Percentiles rank a stretch among this genome's conserved stretches.
Evolutionary conservation across 768 basidiomycete genomes (phyloP).

Genomic region (Sistotremastrum suecicum): DNA sequence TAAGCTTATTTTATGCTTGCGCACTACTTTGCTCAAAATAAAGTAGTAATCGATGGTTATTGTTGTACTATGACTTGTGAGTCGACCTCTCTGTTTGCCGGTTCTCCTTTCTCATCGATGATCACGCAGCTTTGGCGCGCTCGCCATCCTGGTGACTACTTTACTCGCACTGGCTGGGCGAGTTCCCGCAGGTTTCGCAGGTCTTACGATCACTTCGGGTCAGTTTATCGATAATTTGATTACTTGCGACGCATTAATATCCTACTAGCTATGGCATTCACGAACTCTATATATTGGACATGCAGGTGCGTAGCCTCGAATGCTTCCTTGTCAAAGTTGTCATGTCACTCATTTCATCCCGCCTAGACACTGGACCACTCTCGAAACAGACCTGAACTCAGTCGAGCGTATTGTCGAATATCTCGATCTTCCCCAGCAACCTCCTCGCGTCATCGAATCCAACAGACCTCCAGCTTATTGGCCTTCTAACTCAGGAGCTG

Average conservation of each 20-base stretch:
- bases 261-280: conserved; percentile 9
- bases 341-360: not conserved
- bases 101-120: too few species aligned
- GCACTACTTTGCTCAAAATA: too few species aligned
- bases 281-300: conserved; percentile 7
- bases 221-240: too few species aligned
- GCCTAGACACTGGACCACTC: not conserved
- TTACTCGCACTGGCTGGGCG: conserved; percentile 20
- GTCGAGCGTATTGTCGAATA: conserved; percentile 21
- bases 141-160: conserved; percentile 11
- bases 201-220: conserved; percentile 1
- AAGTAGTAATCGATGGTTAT: conserved; percentile 7
- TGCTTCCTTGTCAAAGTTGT: too few species aligned
- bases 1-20: too few species aligned
- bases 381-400: conserved; percentile 11
- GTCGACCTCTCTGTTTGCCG: conserved; percentile 18
- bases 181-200: conserved; percentile 7
- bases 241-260: conserved; percentile 9
- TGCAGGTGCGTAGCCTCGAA: conserved; percentile 4
- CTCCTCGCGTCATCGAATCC: conserved; percentile 18
- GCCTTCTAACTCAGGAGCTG: conserved; percentile 10
- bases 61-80: conserved; percentile 20
- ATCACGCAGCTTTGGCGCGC: too few species aligned
- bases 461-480: conserved; percentile 20
- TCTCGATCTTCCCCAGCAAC: conserved; percentile 18